phyloP scores from a whole-genome alignment of 768 basidiomycete genomes.

The Coprinopsis cinerea region DNA sequence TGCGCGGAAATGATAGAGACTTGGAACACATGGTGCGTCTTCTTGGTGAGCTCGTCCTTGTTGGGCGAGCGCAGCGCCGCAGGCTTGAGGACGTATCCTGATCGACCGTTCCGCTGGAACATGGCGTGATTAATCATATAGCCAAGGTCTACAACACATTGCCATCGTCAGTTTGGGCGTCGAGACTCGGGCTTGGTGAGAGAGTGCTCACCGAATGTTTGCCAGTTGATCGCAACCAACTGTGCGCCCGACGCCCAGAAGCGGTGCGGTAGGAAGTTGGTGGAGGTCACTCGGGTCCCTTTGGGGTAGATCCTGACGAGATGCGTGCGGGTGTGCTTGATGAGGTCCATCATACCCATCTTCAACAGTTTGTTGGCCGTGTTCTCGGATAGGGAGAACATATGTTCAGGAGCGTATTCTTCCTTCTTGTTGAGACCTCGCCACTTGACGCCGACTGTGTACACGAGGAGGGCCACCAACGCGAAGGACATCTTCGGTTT shows the following conservation, averaged over 20 bases:
- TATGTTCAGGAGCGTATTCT: constrained; percentile 75
- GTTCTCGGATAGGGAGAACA: constrained; percentile 90
- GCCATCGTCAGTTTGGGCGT: constrained; percentile 1
- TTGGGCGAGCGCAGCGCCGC: constrained; percentile 54
- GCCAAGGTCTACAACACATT: constrained; percentile 61
- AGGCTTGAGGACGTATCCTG: constrained; percentile 92
- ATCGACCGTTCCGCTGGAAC: constrained; percentile 88
- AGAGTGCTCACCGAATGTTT: constrained; percentile 70
- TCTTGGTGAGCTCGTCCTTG: constrained; percentile 55
- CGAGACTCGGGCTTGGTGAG: too few species aligned
- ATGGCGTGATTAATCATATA: constrained; percentile 94
- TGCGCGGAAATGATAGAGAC: constrained; percentile 41
- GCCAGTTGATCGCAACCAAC: constrained; percentile 94
- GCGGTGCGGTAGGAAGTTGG: constrained; percentile 87
- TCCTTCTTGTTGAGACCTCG: constrained; percentile 88
- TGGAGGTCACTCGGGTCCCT: constrained; percentile 74
- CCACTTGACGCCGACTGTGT: constrained; percentile 95
- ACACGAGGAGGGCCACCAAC: constrained; percentile 79
- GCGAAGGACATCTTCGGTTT: constrained; percentile 73
- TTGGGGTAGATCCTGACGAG: constrained; percentile 87
- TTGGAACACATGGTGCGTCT: constrained; percentile 57
- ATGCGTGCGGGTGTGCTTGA: constrained; percentile 88
- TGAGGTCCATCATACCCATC: constrained; percentile 57
- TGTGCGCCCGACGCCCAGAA: constrained; percentile 91
- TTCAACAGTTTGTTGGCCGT: constrained; percentile 75